Conservation (phyloP, 1,139 yeast genomes). For the Suhomyces terraborum region DNA sequence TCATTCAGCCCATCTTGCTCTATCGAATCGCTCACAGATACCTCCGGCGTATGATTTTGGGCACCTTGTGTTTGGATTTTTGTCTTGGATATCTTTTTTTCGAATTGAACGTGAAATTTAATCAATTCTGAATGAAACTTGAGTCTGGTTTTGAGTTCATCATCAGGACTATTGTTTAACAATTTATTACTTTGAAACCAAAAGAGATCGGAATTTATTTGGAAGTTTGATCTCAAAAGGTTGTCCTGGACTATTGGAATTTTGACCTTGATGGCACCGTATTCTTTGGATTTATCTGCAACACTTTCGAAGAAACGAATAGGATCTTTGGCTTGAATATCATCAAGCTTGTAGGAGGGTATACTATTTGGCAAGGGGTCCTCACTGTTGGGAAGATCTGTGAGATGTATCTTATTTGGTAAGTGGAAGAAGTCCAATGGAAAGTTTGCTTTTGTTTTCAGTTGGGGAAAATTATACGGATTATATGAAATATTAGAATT, state of each 20-base stretch:
- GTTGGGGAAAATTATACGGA: slow-evolving; percentile 48
- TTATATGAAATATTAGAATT: slow-evolving; percentile 38
- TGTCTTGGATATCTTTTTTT: slow-evolving; percentile 5
- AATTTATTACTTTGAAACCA: slow-evolving; percentile 55
- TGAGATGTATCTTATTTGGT: slow-evolving; percentile 32
- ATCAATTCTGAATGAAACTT: slow-evolving; percentile 34
- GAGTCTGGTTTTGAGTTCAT: slow-evolving; percentile 34
- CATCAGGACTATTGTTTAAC: slow-evolving; percentile 30
- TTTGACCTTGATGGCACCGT: slow-evolving; percentile 76
- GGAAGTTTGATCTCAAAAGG: slow-evolving; percentile 39
- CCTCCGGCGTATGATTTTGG: slow-evolving; percentile 1
- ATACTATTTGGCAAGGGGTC: slow-evolving; percentile 21
- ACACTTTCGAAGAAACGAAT: slow-evolving; percentile 52
- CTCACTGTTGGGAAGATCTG: slow-evolving; percentile 17
- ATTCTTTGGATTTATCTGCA: slow-evolving; percentile 45
- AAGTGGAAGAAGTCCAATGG: slow-evolving; percentile 40
- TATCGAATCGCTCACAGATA: neutral
- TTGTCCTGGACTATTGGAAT: slow-evolving; percentile 48
- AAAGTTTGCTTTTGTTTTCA: slow-evolving; percentile 40
- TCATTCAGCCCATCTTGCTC: neutral
- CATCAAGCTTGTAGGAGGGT: slow-evolving; percentile 43
- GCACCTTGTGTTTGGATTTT: neutral
- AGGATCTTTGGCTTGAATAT: slow-evolving; percentile 52
- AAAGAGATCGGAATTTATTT: slow-evolving; percentile 45
- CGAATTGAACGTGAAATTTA: slow-evolving; percentile 29